Evolutionary conservation across 1,284 basidiomycete genomes (phyloP).

Genomic region (Agroathelia rolfsii): DNA sequence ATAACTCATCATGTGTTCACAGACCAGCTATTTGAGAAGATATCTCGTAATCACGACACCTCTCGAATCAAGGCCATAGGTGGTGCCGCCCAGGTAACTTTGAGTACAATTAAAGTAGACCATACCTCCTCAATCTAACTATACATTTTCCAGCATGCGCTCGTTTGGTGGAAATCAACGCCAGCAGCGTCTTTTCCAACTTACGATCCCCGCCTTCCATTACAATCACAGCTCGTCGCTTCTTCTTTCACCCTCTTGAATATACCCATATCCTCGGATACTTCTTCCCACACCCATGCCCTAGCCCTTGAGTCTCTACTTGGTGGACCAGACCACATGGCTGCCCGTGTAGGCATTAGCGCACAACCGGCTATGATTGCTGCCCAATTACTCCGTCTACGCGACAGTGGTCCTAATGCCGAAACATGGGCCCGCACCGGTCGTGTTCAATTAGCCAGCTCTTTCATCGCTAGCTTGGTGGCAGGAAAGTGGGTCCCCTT

Average conservation of each 20-base stretch:
- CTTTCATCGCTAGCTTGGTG: conserved; percentile 62
- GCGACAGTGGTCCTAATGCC: conserved; percentile 59
- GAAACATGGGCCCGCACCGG: conserved; percentile 68
- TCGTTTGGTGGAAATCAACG: conserved; percentile 77
- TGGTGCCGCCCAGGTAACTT: conserved; percentile 58
- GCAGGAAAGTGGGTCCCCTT: conserved; percentile 62
- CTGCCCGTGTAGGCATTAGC: conserved; percentile 58
- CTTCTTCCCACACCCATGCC: conserved; percentile 67
- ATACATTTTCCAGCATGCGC: conserved; percentile 40
- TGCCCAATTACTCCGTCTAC: conserved; percentile 59
- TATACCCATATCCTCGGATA: conserved; percentile 66
- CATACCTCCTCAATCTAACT: conserved; percentile 1
- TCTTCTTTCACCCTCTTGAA: conserved; percentile 68
- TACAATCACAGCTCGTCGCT: conserved; percentile 56
- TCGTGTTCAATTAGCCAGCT: conserved; percentile 58
- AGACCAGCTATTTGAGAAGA: conserved; percentile 69
- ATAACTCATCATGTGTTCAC: conserved; percentile 2
- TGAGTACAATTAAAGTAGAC: conserved; percentile 1
- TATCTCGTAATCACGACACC: conserved; percentile 57
- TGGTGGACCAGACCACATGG: conserved; percentile 69
- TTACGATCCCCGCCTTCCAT: conserved; percentile 52
- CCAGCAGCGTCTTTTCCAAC: conserved; percentile 54
- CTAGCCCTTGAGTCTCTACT: conserved; percentile 61
- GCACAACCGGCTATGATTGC: conserved; percentile 58
- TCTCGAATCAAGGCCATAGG: conserved; percentile 61